phyloP scores from a whole-genome alignment of 495 filamentous ascomycete species.

The Podospora pseudocomata region DNA sequence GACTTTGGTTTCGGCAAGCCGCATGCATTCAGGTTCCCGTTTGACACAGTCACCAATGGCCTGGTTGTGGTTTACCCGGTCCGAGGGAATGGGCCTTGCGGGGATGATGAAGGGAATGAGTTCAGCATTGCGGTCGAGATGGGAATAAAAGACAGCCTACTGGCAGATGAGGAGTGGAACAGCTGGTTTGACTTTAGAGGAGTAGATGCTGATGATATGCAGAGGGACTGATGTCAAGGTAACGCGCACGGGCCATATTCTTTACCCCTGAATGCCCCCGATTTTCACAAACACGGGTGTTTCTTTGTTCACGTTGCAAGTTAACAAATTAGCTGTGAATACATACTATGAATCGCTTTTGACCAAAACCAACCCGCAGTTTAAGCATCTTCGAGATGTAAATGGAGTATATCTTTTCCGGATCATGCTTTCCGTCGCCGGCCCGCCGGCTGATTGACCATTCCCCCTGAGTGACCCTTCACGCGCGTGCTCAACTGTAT shows the following conservation, averaged over 20 bases:
- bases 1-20: conserved; percentile 36
- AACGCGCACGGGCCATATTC: background rate
- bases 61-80: conserved; percentile 33
- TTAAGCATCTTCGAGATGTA: too few species aligned
- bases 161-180: conserved; percentile 39
- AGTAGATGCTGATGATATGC: conserved; percentile 3
- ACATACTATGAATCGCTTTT: too few species aligned
- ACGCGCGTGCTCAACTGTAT: too few species aligned
- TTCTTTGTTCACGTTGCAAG: too few species aligned
- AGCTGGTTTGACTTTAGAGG: conserved; percentile 45
- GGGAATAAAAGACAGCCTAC: conserved; percentile 30
- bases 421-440: too few species aligned
- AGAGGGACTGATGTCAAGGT: background rate
- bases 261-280: background rate
- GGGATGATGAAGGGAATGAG: conserved; percentile 45
- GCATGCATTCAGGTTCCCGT: conserved; percentile 27
- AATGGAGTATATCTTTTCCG: too few species aligned
- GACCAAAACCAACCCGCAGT: too few species aligned
- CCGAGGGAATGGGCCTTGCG: conserved; percentile 15
- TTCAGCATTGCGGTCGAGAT: conserved; percentile 43
- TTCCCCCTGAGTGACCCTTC: too few species aligned
- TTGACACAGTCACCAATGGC: conserved; percentile 29
- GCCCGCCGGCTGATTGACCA: too few species aligned
- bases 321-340: too few species aligned
- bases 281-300: too few species aligned